phyloP scores from a whole-genome alignment of 257 asterid species.

The Anisodus tanguticus region DNA sequence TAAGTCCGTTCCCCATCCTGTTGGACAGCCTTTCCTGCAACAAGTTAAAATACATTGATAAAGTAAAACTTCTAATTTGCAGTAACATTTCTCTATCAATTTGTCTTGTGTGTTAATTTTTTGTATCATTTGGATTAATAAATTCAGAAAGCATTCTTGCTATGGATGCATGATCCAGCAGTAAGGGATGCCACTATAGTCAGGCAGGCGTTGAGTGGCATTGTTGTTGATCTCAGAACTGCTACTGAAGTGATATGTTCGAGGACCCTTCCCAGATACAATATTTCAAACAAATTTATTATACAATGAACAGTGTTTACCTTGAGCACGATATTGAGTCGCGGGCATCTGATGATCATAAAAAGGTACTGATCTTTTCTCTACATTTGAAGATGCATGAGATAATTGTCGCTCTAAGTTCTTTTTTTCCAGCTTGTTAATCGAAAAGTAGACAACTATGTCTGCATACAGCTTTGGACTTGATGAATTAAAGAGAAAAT shows the following conservation, averaged over 20 bases:
- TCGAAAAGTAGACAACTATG: not conserved
- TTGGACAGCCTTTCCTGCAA: too few species aligned
- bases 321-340: constrained; percentile 80
- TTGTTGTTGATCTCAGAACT: constrained; percentile 54
- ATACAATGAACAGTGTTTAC: constrained; percentile 54
- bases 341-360: constrained; percentile 73
- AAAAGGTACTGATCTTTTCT: constrained; percentile 55
- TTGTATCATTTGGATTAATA: not conserved
- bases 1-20: too few species aligned
- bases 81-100: not conserved
- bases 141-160: constrained; percentile 71
- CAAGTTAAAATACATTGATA: not conserved
- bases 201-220: constrained; percentile 56
- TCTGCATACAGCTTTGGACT: not conserved
- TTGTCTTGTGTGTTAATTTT: not conserved
- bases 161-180: constrained; percentile 95
- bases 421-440: not conserved
- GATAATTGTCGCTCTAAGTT: not conserved
- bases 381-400: not conserved
- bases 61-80: not conserved
- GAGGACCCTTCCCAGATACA: constrained; percentile 87
- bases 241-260: constrained; percentile 96
- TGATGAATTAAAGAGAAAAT: not conserved
- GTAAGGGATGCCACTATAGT: constrained; percentile 75
- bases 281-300: constrained; percentile 70